phyloP scores from a whole-genome alignment of 768 basidiomycete species.

The Pisolithus tinctorius region DNA sequence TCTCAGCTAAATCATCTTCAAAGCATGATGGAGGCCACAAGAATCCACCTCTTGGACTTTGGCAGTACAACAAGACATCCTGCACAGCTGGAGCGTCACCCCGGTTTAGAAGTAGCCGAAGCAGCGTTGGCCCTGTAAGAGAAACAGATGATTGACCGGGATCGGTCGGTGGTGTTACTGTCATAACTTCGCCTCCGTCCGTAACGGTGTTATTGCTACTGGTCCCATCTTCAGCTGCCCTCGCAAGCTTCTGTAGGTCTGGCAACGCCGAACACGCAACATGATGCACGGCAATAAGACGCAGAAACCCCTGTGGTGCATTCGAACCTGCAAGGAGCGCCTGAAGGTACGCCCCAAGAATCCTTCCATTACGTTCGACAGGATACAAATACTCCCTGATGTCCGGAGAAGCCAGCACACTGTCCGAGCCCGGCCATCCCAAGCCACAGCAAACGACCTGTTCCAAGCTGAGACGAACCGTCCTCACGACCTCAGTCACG shows the following conservation, averaged over 20 bases:
- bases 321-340: slow-evolving; percentile 38
- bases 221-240: slow-evolving; percentile 1
- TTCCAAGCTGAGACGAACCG: slow-evolving; percentile 44
- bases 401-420: slow-evolving; percentile 15
- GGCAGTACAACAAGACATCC: slow-evolving; percentile 55
- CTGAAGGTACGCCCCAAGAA: slow-evolving; percentile 58
- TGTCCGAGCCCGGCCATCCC: slow-evolving; percentile 1
- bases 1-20: slow-evolving; percentile 17
- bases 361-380: slow-evolving; percentile 51
- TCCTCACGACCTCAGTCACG: slow-evolving; percentile 34
- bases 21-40: slow-evolving; percentile 50
- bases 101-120: slow-evolving; percentile 29
- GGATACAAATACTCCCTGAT: slow-evolving; percentile 66
- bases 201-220: slow-evolving; percentile 37
- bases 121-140: not conserved
- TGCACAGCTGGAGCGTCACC: slow-evolving; percentile 41
- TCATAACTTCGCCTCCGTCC: slow-evolving; percentile 28
- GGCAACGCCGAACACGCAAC: slow-evolving; percentile 70
- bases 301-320: slow-evolving; percentile 47
- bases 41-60: slow-evolving; percentile 30
- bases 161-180: not conserved
- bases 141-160: not conserved
- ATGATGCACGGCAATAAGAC: slow-evolving; percentile 71
- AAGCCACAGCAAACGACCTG: slow-evolving; percentile 35
- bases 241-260: slow-evolving; percentile 37